A percentile compares a stretch with the other conserved stretches of the same genome.
Conservation (phyloP, 2,329 filamentous ascomycete species). For the Sarocladiaceae sp. region DNA sequence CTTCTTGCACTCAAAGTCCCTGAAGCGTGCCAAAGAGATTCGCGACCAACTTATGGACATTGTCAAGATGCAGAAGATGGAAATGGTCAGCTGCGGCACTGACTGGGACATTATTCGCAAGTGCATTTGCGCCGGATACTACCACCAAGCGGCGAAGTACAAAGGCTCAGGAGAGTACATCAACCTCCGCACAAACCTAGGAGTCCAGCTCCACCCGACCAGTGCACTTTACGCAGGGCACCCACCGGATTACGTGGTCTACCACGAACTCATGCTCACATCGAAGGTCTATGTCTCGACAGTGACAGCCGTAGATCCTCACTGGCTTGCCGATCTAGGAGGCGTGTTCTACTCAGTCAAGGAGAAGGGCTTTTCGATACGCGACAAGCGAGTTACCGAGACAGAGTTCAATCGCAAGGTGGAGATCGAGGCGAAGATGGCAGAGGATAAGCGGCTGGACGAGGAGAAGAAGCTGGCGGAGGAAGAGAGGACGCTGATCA, state of each 20-base stretch:
- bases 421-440: conserved; percentile 92
- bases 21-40: conserved; percentile 89
- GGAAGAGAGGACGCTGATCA: conserved; percentile 35
- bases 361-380: conserved; percentile 90
- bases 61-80: conserved; percentile 90
- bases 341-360: conserved; percentile 97
- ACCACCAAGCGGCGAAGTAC: conserved; percentile 93
- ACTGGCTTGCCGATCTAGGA: conserved; percentile 94
- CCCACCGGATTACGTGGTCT: conserved; percentile 93
- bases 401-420: conserved; percentile 88
- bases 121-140: conserved; percentile 97
- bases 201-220: conserved; percentile 91
- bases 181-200: conserved; percentile 91
- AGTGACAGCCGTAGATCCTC: conserved; percentile 91
- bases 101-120: conserved; percentile 96
- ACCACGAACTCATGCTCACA: conserved; percentile 96
- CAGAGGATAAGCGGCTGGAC: conserved; percentile 70
- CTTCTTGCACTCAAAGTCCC: conserved; percentile 91
- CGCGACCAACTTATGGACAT: conserved; percentile 91
- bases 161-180: conserved; percentile 97
- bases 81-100: conserved; percentile 81
- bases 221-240: conserved; percentile 92
- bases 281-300: conserved; percentile 98
- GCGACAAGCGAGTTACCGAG: conserved; percentile 83
- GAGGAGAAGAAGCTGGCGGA: conserved; percentile 51